Conservation (phyloP, 2,329 filamentous ascomycete species). For the Teratosphaeria epicoccoides region DNA sequence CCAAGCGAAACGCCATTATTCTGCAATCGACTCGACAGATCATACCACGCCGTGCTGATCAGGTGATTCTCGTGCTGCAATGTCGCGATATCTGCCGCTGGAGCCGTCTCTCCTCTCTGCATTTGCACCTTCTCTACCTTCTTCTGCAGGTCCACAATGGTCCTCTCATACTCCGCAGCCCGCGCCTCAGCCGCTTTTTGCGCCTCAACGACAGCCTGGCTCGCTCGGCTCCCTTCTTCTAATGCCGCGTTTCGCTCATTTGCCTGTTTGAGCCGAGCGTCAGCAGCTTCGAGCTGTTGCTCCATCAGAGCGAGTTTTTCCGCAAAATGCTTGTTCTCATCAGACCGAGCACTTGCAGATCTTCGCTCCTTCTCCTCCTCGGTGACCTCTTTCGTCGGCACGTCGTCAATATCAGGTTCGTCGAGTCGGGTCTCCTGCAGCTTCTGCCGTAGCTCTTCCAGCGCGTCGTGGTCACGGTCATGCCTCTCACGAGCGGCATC, state of each 20-base stretch:
- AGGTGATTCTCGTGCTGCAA: slow-evolving; percentile 68
- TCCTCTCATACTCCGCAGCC: slow-evolving; percentile 18
- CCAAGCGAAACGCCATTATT: slow-evolving; percentile 74
- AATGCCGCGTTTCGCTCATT: slow-evolving; percentile 20
- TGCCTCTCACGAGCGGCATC: slow-evolving; percentile 39
- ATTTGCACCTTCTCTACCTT: slow-evolving; percentile 17
- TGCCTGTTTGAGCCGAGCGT: slow-evolving; percentile 23
- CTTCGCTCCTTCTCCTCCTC: not conserved
- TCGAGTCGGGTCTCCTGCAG: slow-evolving; percentile 33
- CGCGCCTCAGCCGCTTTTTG: slow-evolving; percentile 12
- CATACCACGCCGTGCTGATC: slow-evolving; percentile 78
- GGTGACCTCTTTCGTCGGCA: slow-evolving; percentile 3
- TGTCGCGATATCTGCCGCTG: slow-evolving; percentile 46
- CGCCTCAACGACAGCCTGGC: slow-evolving; percentile 6
- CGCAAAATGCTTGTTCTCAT: slow-evolving; percentile 20
- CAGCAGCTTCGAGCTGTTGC: slow-evolving; percentile 23
- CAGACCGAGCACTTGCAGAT: not conserved
- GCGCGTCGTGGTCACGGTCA: slow-evolving; percentile 37
- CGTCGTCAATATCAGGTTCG: slow-evolving; percentile 14
- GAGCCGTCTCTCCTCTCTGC: slow-evolving; percentile 3
- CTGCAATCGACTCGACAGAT: slow-evolving; percentile 65
- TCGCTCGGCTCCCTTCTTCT: slow-evolving; percentile 16
- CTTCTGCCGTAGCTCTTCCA: slow-evolving; percentile 36
- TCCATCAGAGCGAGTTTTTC: slow-evolving; percentile 24
- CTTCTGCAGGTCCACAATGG: slow-evolving; percentile 20